phyloP scores from a whole-genome alignment of 768 basidiomycete genomes.

The Pulveroboletus sp. region DNA sequence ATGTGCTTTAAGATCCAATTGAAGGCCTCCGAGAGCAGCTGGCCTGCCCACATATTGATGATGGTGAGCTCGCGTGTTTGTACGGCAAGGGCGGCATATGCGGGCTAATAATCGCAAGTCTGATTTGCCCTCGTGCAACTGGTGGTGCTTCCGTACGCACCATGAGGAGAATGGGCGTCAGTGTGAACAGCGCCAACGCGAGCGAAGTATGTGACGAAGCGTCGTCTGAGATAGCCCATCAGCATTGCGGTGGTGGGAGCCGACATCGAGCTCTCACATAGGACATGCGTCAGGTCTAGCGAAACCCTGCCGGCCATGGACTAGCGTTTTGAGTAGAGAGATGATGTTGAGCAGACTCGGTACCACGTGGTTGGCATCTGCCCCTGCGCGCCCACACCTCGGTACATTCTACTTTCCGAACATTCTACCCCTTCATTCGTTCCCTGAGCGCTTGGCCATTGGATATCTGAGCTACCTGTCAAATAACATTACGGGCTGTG shows the following conservation, averaged over 20 bases:
- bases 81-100: slow-evolving; percentile 70
- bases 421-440: no score
- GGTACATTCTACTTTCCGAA: neutral
- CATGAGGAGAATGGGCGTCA: slow-evolving; percentile 71
- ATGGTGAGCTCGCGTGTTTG: slow-evolving; percentile 77
- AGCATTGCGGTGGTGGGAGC: neutral
- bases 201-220: slow-evolving; percentile 54
- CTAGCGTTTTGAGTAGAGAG: no score
- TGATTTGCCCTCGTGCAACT: neutral
- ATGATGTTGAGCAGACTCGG: no score
- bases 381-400: neutral
- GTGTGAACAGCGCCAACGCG: slow-evolving; percentile 55
- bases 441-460: no score
- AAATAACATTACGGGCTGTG: slow-evolving; percentile 4
- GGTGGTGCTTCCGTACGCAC: slow-evolving; percentile 31
- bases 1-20: slow-evolving; percentile 65
- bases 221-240: slow-evolving; percentile 43
- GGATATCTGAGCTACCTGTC: no score
- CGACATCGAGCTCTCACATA: slow-evolving; percentile 40
- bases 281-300: slow-evolving; percentile 62
- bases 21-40: slow-evolving; percentile 63
- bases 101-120: slow-evolving; percentile 44
- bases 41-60: slow-evolving; percentile 80
- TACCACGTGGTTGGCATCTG: no score
- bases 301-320: slow-evolving; percentile 34